phyloP scores from a whole-genome alignment of 2,329 filamentous ascomycete genomes.

The Curvularia hawaiiensis region DNA sequence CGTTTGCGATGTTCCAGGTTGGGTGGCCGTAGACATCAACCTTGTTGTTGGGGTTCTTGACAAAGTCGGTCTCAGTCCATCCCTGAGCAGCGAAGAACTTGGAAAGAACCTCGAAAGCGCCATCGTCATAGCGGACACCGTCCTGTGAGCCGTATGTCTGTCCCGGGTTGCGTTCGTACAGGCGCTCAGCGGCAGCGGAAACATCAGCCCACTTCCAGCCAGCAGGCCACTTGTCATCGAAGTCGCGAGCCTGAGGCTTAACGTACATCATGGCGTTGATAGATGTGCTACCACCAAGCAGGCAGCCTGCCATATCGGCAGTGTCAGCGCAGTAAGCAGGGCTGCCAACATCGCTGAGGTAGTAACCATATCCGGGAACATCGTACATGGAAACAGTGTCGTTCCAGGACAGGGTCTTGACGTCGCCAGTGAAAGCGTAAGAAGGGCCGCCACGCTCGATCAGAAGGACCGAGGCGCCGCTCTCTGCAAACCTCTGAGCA shows the following conservation, averaged over 20 bases:
- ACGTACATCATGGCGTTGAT: conserved; percentile 58
- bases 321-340: conserved; percentile 63
- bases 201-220: conserved; percentile 73
- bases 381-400: conserved; percentile 45
- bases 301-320: conserved; percentile 72
- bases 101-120: conserved; percentile 68
- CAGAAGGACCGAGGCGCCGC: conserved; percentile 67
- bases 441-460: conserved; percentile 51
- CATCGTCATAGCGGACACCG: conserved; percentile 66
- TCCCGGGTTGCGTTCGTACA: conserved; percentile 74
- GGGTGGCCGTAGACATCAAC: conserved; percentile 64
- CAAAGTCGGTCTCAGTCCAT: conserved; percentile 68
- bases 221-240: conserved; percentile 72
- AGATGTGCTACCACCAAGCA: conserved; percentile 69
- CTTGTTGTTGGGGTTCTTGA: conserved; percentile 65
- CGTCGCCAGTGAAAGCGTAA: conserved; percentile 36
- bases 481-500: conserved; percentile 64
- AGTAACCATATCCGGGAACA: conserved; percentile 45
- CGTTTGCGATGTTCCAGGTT: conserved; percentile 68
- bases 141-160: conserved; percentile 69
- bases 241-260: conserved; percentile 57
- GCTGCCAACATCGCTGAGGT: conserved; percentile 37
- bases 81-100: conserved; percentile 63
- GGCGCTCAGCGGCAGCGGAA: conserved; percentile 61
- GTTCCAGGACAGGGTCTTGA: conserved; percentile 41